Evolutionary conservation across 805 yeast species (phyloP), one percentile per base, ranked within the genome.

Genomic region (Kodamaea kakaduensis): DNA sequence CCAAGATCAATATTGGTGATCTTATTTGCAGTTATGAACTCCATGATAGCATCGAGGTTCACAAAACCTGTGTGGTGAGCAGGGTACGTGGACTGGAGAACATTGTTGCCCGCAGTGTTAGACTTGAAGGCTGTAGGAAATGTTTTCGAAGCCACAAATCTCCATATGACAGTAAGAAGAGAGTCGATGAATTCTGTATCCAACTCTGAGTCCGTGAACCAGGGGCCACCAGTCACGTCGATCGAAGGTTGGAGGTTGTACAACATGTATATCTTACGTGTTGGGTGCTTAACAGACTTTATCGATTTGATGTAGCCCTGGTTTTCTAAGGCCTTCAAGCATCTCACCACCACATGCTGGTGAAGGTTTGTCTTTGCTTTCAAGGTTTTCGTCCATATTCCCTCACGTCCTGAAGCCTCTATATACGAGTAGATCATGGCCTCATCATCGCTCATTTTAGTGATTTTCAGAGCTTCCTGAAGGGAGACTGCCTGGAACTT

Each of bases 171-270:
- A 14, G 86, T 78, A 45, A 86, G 59, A 37, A 93, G 63, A 31
- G 87, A 78, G 46, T 86, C 90, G 40, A 93, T 89, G 51, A 93
- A 93, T 58, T 90, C 97, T 3, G 87, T 79, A 55, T 93, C 98
- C 38, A 93, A 69, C 59, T 93, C 97, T 22, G 89, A 79, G 55
- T 93, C 98, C 0, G 97, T 88, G 55, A 89, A 93, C 98, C 98
- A 93, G 3, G 97, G 97, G 4, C 98, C 98, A 45, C 98, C 98
- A 0, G 97, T 93, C 24, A 93, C 93, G 46, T 90, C 97, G 20
- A 86, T 81, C 3, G 95, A 83, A 4, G 98, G 98, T 55, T 88
- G 96, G 46, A 93, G 66, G 52, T 86, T 81, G 56, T 89, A 90
- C 36, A 93, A 70, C 97, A 93, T 93, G 60, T 90, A 94, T 21